These are phyloP conservation scores for Xylariaceae sp. DNA, from an alignment of 2,329 filamentous ascomycete genomes.

Conservation along the genomic window DNA sequence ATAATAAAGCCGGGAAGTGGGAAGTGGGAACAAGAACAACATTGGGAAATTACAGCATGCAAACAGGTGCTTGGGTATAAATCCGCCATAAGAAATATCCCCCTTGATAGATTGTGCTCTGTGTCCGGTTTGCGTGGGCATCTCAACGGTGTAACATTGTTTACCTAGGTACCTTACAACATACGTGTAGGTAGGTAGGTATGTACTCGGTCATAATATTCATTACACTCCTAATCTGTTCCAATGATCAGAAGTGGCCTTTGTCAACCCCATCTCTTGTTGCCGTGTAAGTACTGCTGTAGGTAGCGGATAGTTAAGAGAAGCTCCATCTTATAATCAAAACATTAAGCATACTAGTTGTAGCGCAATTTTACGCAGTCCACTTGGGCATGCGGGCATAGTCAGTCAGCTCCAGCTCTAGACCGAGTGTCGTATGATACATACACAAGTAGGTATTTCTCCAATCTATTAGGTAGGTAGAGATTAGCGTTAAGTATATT, in stretches of 20 bases:
- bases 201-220: neutral
- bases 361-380: neutral
- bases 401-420: neutral
- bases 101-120: too few species aligned
- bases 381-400: too few species aligned
- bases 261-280: too few species aligned
- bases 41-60: constrained; percentile 18
- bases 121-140: too few species aligned
- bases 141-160: too few species aligned
- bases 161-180: too few species aligned
- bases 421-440: constrained; percentile 6
- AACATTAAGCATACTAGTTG: neutral
- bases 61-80: constrained; percentile 5
- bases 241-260: neutral
- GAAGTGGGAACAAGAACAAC: too few species aligned
- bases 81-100: neutral
- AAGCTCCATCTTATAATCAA: constrained; percentile 2
- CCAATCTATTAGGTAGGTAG: too few species aligned
- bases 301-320: neutral
- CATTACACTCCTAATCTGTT: neutral
- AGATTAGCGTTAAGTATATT: too few species aligned
- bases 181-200: too few species aligned
- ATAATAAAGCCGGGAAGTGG: constrained; percentile 3
- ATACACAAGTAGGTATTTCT: neutral
- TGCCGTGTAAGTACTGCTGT: too few species aligned